These are phyloP conservation scores for Paspalum vaginatum DNA, from an alignment of 176 grass and related monocot genomes.

Conservation along the genomic window DNA sequence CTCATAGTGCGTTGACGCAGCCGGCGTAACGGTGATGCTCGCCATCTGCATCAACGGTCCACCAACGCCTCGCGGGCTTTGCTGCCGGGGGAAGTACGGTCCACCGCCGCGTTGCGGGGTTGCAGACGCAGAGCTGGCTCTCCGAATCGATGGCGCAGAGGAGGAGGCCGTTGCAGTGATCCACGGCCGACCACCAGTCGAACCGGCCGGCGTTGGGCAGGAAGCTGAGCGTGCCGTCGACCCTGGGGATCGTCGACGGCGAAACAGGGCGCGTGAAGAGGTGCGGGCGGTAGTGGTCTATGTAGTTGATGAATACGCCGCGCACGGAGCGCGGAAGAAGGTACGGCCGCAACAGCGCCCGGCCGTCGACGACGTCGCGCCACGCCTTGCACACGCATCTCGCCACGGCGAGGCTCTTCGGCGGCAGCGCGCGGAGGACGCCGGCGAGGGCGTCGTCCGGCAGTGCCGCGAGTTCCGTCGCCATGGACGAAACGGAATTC, in stretches of 20 bases:
- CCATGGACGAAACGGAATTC: not conserved
- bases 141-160: not conserved
- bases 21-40: not conserved
- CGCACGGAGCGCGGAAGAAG: not conserved
- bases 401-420: not conserved
- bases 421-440: not conserved
- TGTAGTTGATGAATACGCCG: slow-evolving; percentile 12
- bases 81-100: not conserved
- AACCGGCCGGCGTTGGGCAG: not conserved
- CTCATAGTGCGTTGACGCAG: not conserved
- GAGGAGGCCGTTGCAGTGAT: slow-evolving; percentile 28
- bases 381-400: slow-evolving; percentile 2
- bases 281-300: not conserved
- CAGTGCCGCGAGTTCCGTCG: not conserved
- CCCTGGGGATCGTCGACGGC: not conserved
- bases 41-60: not conserved
- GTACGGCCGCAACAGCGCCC: not conserved
- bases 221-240: slow-evolving; percentile 3
- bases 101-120: not conserved
- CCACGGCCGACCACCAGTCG: not conserved
- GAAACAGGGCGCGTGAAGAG: slow-evolving; percentile 1
- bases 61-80: too few species aligned
- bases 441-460: not conserved
- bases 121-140: not conserved
- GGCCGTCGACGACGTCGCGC: not conserved